Base-by-base conservation (phyloP, 2,329 filamentous ascomycete species). In the Chaetothyriales sp. region DNA sequence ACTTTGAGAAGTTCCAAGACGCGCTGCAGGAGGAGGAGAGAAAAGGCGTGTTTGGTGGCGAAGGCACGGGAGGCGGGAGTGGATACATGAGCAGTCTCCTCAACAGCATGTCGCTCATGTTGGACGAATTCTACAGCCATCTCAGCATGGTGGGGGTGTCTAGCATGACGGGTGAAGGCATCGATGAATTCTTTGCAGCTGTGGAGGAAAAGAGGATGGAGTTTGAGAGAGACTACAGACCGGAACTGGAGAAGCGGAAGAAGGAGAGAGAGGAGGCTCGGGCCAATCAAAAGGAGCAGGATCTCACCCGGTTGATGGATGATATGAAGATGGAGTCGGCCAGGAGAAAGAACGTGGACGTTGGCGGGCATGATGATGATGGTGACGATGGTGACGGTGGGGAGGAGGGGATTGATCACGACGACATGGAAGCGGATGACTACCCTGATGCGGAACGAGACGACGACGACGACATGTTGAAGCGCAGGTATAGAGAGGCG, bases 71-170 rank as follows among this genome's bases (percentile, higher is more conserved):
- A 59, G 80, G 82, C 4, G 89, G 89, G 9, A 92, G 84, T 60
- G 92, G 92, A 13, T 98, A 98, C 71, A 97, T 98, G 92, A 85
- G 86, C 51, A 94, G 86, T 59, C 71, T 97, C 51, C 76, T 98
- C 49, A 97, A 95, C 74, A 95, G 88, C 64, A 98, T 98, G 92
- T 95, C 88, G 64, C 73, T 97, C 56, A 88, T 98, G 77, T 74
- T 98, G 33, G 92, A 98, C 63, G 92, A 98, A 66, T 98, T 98
- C 65, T 98, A 98, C 69, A 83, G 87, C 43, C 89, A 97, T 64
- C 73, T 98, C 33, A 94, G 81, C 63, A 86, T 98, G 7, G 90
- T 98, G 0, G 89, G 85, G 0, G 94, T 98, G 10, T 94, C 87
- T 60, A 86, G 89, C 6, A 90, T 95, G 80, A 87, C 90, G 0